Conservation (phyloP, 306 rosid genomes). For the Ochetophila trinervis region DNA sequence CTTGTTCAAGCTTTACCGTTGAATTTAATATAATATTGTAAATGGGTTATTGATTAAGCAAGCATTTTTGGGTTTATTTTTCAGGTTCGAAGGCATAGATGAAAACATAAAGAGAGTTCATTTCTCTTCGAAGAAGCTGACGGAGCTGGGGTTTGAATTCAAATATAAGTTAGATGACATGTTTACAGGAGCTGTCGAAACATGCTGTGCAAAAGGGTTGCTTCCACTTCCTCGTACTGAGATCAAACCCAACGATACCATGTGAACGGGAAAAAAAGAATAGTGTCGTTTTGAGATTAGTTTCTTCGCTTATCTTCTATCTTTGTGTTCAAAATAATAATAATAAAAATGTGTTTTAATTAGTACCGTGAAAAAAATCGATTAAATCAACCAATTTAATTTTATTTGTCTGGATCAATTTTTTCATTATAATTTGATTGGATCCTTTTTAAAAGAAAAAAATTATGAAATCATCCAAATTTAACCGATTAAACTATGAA, state of each 20-base stretch:
- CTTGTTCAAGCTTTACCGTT: not conserved
- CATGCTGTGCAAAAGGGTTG: slow-evolving; percentile 55
- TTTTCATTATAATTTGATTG: too few relatives aligned
- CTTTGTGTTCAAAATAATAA: too few relatives aligned
- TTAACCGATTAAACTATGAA: too few relatives aligned
- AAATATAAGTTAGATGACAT: slow-evolving; percentile 67
- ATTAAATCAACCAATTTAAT: too few relatives aligned
- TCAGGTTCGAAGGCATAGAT: slow-evolving; percentile 58
- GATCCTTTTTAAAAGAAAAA: too few relatives aligned
- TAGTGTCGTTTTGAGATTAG: not conserved
- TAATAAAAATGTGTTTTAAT: too few relatives aligned
- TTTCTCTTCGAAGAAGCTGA: slow-evolving; percentile 63
- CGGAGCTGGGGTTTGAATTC: slow-evolving; percentile 58
- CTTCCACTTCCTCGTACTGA: slow-evolving; percentile 20
- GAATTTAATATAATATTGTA: not conserved
- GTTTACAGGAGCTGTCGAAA: slow-evolving; percentile 56
- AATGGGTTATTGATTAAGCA: not conserved
- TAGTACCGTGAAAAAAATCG: too few relatives aligned
- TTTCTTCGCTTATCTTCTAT: too few relatives aligned
- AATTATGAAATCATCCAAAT: too few relatives aligned
- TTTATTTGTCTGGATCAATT: too few relatives aligned
- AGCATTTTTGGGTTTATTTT: not conserved
- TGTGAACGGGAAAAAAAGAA: not conserved
- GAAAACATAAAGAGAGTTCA: slow-evolving; percentile 46
- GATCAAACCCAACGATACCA: not conserved